A percentile compares a stretch with the other conserved stretches of the same genome.
Evolutionary conservation across 257 asterid species (phyloP).

Genomic region (Salvia rosmarinus): DNA sequence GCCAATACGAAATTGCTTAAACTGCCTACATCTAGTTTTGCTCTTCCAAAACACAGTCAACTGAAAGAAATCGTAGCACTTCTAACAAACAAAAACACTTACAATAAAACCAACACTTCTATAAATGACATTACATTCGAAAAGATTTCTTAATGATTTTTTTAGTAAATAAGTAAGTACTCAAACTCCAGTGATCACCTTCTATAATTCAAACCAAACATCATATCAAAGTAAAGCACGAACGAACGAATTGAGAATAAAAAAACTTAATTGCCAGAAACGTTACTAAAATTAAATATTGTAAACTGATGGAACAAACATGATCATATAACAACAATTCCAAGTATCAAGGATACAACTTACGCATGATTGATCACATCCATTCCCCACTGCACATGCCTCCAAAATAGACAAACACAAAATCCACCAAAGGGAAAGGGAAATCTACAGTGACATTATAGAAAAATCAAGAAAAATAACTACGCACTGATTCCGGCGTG

Average conservation of each 20-base stretch:
- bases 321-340: neutral
- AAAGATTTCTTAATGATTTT: constrained; percentile 5
- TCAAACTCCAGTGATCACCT: constrained; percentile 7
- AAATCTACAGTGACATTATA: neutral
- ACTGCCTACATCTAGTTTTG: neutral
- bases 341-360: constrained; percentile 3
- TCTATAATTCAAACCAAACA: neutral
- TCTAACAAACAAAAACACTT: neutral
- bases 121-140: neutral
- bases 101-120: neutral
- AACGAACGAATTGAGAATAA: neutral
- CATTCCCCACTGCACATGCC: neutral
- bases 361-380: constrained; percentile 10
- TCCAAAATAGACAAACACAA: neutral
- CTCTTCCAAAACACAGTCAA: constrained; percentile 8
- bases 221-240: constrained; percentile 12
- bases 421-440: neutral
- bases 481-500: constrained; percentile 68
- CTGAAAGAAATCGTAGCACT: neutral
- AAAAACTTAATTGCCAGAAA: neutral
- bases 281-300: neutral
- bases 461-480: neutral
- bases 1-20: neutral
- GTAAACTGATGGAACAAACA: constrained; percentile 14
- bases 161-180: neutral